Base-by-base conservation (phyloP, 345 rosid genomes). In the Aethionema arabicum region DNA sequence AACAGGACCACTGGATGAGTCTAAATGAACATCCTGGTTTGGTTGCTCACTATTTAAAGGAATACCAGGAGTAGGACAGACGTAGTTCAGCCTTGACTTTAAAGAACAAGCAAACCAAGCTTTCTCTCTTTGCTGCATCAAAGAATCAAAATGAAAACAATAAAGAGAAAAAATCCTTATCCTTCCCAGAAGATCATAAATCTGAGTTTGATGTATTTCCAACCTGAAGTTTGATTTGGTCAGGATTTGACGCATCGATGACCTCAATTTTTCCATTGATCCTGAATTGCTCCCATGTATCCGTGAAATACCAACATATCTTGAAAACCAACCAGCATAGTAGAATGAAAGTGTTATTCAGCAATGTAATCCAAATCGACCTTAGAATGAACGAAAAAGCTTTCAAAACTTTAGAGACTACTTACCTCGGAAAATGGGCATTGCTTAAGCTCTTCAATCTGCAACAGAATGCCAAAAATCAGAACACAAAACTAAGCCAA, bases 231-330 rank as follows among this genome's bases (percentile, higher is more conserved):
- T 84, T 87, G 11, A 16, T 16, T n/a, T 74, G 70, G 66, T 89
- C 90, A 44, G 82, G 69, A 77, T 79, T 82, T 2, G 74, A 80
- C 7, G 76, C 85, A 59, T 90, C 91, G 52, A 93, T 77, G 45
- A 93, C 72, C 67, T 84, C 95, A 59, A 85, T 65, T 62, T 64
- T 80, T 75, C 97, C 97, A 62, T 45, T 83, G 71, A 93, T 93
- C 47, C 96, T 83, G 62, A 90, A 89, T 65, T 87, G 97, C 81
- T 90, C 97, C 95, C 95, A 90, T 4, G 99, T 77, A 54, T 80
- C 85, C 3, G 96, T 77, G 30, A 93, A 87, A 68, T 89, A 89
- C 95, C 96, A 93, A 70, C 97, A 85, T 59, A 93, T 82, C 96
- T 57, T 21, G 38, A 11, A 11, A 32, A 60, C 11, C 35, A 35